Conservation (phyloP, 176 grass and related monocot genomes). For the Cenchrus purpureus region DNA sequence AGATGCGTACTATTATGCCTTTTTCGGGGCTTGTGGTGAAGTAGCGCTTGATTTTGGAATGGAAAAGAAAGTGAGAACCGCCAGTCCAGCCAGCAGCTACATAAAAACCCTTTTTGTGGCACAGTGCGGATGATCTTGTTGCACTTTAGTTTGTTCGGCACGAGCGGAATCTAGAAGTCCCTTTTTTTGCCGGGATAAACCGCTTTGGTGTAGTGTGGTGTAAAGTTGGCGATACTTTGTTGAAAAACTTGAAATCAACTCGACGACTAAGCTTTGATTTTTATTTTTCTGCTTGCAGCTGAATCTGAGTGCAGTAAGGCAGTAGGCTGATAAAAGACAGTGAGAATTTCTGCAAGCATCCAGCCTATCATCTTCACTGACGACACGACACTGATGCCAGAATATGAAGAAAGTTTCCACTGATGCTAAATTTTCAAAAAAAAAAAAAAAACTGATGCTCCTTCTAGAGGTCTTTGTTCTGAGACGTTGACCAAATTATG, state of each 20-base stretch:
- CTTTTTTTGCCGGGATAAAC: background rate
- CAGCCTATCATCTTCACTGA: background rate
- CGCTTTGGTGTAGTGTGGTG: background rate
- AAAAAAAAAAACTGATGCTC: no score
- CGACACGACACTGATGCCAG: background rate
- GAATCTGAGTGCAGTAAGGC: background rate
- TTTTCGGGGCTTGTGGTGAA: background rate
- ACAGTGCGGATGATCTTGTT: constrained; percentile 9
- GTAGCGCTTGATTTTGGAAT: background rate
- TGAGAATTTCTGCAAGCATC: background rate
- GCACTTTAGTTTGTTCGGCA: constrained; percentile 16
- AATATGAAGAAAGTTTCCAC: background rate
- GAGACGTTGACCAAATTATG: background rate
- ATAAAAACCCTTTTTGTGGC: background rate
- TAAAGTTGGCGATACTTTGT: constrained; percentile 25
- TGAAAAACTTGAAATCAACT: constrained; percentile 14
- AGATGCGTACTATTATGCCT: background rate
- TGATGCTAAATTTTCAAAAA: no score
- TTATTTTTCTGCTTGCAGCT: background rate
- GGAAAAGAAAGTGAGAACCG: background rate
- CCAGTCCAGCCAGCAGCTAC: background rate
- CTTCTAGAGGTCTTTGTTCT: constrained; percentile 13
- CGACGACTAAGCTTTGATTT: background rate
- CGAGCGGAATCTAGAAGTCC: background rate
- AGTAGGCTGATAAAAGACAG: background rate